Conservation (phyloP, 1,284 basidiomycete species). For the Schizopora paradoxa region DNA sequence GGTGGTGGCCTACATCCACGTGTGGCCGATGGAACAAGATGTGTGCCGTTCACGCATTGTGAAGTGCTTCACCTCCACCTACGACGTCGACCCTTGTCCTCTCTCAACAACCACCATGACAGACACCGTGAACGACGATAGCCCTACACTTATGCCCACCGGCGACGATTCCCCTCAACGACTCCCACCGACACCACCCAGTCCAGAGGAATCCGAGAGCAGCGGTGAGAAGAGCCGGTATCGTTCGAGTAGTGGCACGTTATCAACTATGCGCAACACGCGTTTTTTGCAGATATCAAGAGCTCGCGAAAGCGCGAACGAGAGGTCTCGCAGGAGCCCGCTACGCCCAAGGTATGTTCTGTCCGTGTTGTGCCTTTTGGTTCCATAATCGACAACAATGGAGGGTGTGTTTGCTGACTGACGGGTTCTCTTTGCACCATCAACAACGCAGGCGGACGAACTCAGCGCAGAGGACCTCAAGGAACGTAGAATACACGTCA, state of each 20-base stretch:
- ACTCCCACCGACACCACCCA: conserved; percentile 14
- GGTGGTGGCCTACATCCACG: too few relatives aligned
- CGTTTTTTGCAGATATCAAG: conserved; percentile 27
- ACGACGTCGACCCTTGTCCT: neutral
- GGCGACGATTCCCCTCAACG: conserved; percentile 3
- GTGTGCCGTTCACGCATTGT: conserved; percentile 2
- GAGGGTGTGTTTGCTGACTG: too few relatives aligned
- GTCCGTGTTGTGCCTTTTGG: neutral
- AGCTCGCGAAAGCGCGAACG: conserved; percentile 58
- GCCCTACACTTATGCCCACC: conserved; percentile 2
- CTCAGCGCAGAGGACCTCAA: conserved; percentile 35
- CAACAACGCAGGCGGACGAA: conserved; percentile 38
- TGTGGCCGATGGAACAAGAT: too few relatives aligned
- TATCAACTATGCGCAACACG: conserved; percentile 9
- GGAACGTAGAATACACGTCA: conserved; percentile 46
- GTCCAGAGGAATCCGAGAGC: conserved; percentile 14
- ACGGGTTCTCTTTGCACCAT: neutral
- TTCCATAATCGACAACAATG: neutral
- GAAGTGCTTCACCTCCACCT: conserved; percentile 1
- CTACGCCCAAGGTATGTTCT: conserved; percentile 40
- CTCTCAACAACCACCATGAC: conserved; percentile 23
- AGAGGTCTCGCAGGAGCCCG: conserved; percentile 67
- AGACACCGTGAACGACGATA: conserved; percentile 20
- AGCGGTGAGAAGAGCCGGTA: conserved; percentile 19
- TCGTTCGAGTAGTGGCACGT: neutral